Percentiles rank a stretch among this genome's conserved stretches.
phyloP scores from a whole-genome alignment of 257 asterid genomes.

The Solanum dulcamara region DNA sequence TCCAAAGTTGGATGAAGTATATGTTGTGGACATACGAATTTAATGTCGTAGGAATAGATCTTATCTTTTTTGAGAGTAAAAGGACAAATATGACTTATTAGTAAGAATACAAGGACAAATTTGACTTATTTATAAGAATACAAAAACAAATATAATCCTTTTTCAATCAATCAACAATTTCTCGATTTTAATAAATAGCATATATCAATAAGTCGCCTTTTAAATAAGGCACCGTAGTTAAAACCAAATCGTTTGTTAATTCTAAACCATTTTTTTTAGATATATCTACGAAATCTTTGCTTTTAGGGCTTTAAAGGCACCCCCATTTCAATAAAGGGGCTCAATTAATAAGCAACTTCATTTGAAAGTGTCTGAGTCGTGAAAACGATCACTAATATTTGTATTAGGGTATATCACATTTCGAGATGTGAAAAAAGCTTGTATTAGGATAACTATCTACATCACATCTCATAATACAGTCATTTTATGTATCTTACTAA shows the following conservation, averaged over 20 bases:
- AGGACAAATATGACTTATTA: too few species aligned
- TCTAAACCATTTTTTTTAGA: not conserved
- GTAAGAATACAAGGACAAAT: too few species aligned
- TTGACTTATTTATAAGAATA: too few species aligned
- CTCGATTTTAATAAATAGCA: not conserved
- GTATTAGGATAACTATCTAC: not conserved
- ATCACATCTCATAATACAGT: not conserved
- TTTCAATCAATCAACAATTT: not conserved
- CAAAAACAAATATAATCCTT: too few species aligned
- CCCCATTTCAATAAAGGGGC: not conserved
- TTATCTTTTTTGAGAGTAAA: too few species aligned
- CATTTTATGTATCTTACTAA: too few species aligned
- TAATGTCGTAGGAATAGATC: too few species aligned
- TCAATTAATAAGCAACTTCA: not conserved
- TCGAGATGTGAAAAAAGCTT: not conserved
- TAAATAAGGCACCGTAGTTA: not conserved
- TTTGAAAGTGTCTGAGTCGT: not conserved
- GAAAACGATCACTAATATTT: not conserved
- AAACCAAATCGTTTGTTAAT: not conserved
- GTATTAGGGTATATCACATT: not conserved
- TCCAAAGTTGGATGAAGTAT: too few species aligned
- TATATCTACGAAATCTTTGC: not conserved
- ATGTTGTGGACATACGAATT: too few species aligned
- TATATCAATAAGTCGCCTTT: not conserved
- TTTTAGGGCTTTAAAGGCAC: not conserved